These are phyloP conservation scores for Lavandula angustifolia DNA, from an alignment of 257 asterid species.

Conservation along the genomic window DNA sequence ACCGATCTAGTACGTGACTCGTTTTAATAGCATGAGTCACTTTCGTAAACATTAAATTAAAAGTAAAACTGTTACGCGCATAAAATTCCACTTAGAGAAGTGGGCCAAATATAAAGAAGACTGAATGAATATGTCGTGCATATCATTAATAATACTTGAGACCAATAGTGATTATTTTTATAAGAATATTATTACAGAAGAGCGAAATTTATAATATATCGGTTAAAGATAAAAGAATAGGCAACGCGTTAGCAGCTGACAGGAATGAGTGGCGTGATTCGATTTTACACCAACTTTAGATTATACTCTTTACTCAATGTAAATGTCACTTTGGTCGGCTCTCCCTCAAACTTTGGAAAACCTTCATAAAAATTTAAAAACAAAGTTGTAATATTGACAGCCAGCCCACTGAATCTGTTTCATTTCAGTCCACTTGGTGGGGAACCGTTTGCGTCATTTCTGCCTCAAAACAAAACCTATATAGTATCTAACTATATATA, in stretches of 20 bases:
- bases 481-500: no score
- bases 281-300: conserved; percentile 1
- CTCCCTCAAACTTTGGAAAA: conserved; percentile 44
- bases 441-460: conserved; percentile 28
- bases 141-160: no score
- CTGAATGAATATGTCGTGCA: neutral
- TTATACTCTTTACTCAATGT: neutral
- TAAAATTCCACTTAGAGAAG: no score
- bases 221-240: no score
- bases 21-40: conserved; percentile 24
- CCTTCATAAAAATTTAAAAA: neutral
- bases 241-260: neutral
- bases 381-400: conserved; percentile 19
- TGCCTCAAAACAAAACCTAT: neutral
- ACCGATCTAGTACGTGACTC: conserved; percentile 23
- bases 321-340: conserved; percentile 31
- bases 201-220: no score
- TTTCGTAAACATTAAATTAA: conserved; percentile 4
- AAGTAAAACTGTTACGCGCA: no score
- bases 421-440: conserved; percentile 19
- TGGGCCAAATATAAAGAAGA: neutral
- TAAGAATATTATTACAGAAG: no score
- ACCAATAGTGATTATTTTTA: no score
- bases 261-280: neutral
- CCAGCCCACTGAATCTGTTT: conserved; percentile 26